Percentiles rank a stretch among this genome's conserved stretches.
These are phyloP conservation scores for Phytophthora citricola DNA, from an alignment of 352 stramenopile species.

Conservation along the genomic window DNA sequence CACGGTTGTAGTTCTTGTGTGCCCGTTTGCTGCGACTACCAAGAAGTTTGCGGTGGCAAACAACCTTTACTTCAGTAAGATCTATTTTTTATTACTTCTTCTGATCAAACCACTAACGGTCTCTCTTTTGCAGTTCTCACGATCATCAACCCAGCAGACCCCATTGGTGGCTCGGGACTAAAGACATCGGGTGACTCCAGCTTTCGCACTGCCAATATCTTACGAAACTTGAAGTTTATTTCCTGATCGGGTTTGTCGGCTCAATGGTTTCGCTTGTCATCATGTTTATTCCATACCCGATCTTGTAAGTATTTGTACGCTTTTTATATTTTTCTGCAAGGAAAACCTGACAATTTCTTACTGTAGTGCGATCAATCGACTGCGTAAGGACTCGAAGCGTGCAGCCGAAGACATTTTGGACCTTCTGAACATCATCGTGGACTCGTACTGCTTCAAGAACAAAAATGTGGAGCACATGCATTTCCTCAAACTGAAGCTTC, in stretches of 20 bases:
- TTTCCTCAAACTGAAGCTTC: constrained; percentile 75
- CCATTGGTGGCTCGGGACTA: constrained; percentile 46
- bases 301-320: constrained; percentile 59
- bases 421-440: constrained; percentile 80
- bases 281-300: constrained; percentile 77
- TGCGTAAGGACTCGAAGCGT: constrained; percentile 52
- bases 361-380: constrained; percentile 56
- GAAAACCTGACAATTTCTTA: constrained; percentile 14
- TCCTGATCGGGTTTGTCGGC: constrained; percentile 68
- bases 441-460: constrained; percentile 90
- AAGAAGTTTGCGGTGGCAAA: constrained; percentile 85
- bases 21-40: constrained; percentile 72
- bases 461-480: constrained; percentile 86
- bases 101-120: not conserved
- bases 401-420: constrained; percentile 69
- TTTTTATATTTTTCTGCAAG: not conserved
- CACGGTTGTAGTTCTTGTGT: constrained; percentile 61
- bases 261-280: constrained; percentile 68
- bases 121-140: constrained; percentile 51
- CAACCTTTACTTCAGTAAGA: constrained; percentile 80
- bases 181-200: constrained; percentile 55
- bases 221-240: constrained; percentile 77
- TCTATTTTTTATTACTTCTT: not conserved
- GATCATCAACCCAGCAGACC: constrained; percentile 73
- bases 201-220: constrained; percentile 63